Evolutionary conservation across 2,329 filamentous ascomycete genomes (phyloP).

Genomic region (Colletotrichum godetiae): DNA sequence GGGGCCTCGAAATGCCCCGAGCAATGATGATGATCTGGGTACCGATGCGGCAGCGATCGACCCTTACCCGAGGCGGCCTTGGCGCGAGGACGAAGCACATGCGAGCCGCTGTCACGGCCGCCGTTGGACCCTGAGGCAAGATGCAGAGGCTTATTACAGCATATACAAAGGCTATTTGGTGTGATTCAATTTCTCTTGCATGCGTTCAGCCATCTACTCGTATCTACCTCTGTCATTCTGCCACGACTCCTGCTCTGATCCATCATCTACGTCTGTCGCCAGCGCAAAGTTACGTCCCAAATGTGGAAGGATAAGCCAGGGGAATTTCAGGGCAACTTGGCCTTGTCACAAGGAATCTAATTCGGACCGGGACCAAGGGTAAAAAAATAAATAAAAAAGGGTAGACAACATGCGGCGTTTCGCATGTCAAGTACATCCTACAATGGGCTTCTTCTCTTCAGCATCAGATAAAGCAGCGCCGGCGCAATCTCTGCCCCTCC

Average conservation of each 20-base stretch:
- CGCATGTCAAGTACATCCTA: neutral
- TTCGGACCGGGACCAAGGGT: neutral
- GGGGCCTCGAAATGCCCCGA: conserved; percentile 22
- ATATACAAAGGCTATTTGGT: neutral
- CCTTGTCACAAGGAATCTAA: neutral
- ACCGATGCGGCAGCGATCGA: conserved; percentile 31
- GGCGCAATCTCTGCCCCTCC: neutral
- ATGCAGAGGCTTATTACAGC: neutral
- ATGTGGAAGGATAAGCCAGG: too few species aligned
- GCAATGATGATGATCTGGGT: conserved; percentile 16
- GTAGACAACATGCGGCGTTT: neutral
- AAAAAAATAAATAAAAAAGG: neutral
- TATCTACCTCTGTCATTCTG: neutral
- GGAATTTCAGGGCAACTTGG: too few species aligned
- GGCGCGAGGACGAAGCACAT: conserved; percentile 24
- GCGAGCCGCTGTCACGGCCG: conserved; percentile 28
- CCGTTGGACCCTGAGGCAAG: conserved; percentile 28
- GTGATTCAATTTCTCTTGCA: neutral
- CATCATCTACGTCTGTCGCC: neutral
- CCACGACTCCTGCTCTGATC: neutral
- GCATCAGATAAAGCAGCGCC: neutral
- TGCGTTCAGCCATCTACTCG: too few species aligned
- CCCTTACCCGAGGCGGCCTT: conserved; percentile 20
- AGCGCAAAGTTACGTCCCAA: too few species aligned
- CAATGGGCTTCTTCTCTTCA: neutral